phyloP scores from a whole-genome alignment of 108 stramenopile genomes.

The Nitzschia sp. region DNA sequence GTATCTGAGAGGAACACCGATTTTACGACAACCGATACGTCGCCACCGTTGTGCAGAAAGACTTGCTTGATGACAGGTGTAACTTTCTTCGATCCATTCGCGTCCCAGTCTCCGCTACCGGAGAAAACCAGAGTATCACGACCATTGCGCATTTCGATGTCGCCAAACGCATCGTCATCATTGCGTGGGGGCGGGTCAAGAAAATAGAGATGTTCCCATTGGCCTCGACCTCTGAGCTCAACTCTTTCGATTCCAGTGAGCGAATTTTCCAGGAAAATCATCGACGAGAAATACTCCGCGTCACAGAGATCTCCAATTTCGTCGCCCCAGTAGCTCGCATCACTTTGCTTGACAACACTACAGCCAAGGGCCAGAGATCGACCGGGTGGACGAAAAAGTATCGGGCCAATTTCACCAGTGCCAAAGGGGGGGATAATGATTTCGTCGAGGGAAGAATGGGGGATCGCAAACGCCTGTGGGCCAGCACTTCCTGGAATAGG shows the following conservation, averaged over 20 bases:
- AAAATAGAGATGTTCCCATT: conserved; percentile 69
- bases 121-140: conserved; percentile 65
- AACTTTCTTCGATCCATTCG: not conserved
- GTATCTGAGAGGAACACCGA: conserved; percentile 44
- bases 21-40: conserved; percentile 41
- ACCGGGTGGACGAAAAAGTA: conserved; percentile 78
- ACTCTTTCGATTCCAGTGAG: conserved; percentile 81
- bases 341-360: conserved; percentile 15
- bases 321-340: conserved; percentile 6
- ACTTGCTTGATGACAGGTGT: conserved; percentile 58
- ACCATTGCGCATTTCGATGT: conserved; percentile 73
- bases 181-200: conserved; percentile 45
- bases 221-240: conserved; percentile 52
- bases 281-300: conserved; percentile 43
- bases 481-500: conserved; percentile 25
- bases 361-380: conserved; percentile 38
- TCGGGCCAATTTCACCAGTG: conserved; percentile 69
- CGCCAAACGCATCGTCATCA: conserved; percentile 46
- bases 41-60: conserved; percentile 66
- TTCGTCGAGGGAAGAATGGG: conserved; percentile 56
- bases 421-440: conserved; percentile 73
- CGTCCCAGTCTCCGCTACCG: conserved; percentile 31
- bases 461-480: conserved; percentile 70
- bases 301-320: conserved; percentile 25
- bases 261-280: conserved; percentile 77